Conservation (phyloP, 495 filamentous ascomycete species). For the Neurospora sp. region DNA sequence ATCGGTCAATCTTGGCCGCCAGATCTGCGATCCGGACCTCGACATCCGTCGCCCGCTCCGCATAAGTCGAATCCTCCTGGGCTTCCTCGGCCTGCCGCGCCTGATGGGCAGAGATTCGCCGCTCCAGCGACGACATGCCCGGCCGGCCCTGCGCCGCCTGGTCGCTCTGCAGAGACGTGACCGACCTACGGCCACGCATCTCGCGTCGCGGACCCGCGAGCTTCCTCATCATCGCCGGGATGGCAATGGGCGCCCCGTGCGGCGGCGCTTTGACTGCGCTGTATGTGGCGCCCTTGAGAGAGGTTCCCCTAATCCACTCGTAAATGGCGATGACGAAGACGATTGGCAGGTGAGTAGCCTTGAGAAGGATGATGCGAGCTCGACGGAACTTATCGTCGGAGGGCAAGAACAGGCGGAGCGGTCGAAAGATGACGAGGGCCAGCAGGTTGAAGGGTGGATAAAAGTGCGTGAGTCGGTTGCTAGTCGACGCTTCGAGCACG, state of each 20-base stretch:
- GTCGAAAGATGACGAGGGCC: slow-evolving; percentile 72
- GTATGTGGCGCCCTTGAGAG: slow-evolving; percentile 25
- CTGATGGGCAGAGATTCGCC: background rate
- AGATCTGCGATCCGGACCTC: slow-evolving; percentile 36
- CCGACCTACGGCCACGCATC: slow-evolving; percentile 2
- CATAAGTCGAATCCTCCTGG: slow-evolving; percentile 19
- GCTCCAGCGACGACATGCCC: background rate
- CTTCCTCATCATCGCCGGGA: slow-evolving; percentile 9
- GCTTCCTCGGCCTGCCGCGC: slow-evolving; percentile 12
- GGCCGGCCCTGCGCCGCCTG: background rate
- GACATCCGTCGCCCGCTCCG: slow-evolving; percentile 25
- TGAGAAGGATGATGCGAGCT: slow-evolving; percentile 68
- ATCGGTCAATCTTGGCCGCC: slow-evolving; percentile 35
- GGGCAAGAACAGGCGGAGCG: slow-evolving; percentile 65
- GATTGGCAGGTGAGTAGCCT: slow-evolving; percentile 48
- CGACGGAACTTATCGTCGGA: slow-evolving; percentile 56
- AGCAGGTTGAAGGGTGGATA: slow-evolving; percentile 72
- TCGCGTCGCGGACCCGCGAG: background rate
- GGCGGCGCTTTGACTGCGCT: slow-evolving; percentile 20
- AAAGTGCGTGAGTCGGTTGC: slow-evolving; percentile 72
- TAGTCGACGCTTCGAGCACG: slow-evolving; percentile 70
- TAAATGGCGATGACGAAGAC: slow-evolving; percentile 40
- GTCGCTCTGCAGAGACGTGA: slow-evolving; percentile 7
- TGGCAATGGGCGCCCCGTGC: slow-evolving; percentile 4
- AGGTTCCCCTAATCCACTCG: slow-evolving; percentile 30